Evolutionary conservation across 495 filamentous ascomycete genomes (phyloP).

Genomic region (Halenospora varia): DNA sequence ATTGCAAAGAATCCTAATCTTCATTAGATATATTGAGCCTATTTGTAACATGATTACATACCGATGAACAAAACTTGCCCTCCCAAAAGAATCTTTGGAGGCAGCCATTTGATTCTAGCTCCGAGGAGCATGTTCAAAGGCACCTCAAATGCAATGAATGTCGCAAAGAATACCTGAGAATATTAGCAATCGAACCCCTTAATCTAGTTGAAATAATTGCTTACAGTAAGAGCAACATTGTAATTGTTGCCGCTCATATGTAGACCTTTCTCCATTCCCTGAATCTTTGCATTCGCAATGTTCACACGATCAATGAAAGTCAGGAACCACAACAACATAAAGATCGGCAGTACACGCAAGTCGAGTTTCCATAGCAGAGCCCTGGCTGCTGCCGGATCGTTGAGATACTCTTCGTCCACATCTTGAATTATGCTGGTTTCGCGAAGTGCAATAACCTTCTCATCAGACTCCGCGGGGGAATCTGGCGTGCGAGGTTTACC

Average conservation of each 20-base stretch:
- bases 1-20: too few relatives aligned
- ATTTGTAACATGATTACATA: too few relatives aligned
- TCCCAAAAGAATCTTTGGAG: neutral
- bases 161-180: neutral
- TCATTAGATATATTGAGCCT: too few relatives aligned
- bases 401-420: neutral
- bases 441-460: neutral
- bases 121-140: neutral
- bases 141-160: neutral
- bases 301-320: conserved; percentile 34
- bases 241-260: conserved; percentile 21
- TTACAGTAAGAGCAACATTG: conserved; percentile 4
- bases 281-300: conserved; percentile 37
- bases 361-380: conserved; percentile 8
- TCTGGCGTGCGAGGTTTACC: neutral
- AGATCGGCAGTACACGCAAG: conserved; percentile 3
- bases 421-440: neutral
- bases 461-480: neutral
- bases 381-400: neutral
- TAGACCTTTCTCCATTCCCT: conserved; percentile 32
- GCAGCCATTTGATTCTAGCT: neutral
- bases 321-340: conserved; percentile 23
- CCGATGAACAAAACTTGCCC: neutral
- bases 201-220: neutral
- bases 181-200: neutral